Percentiles rank a stretch among this genome's conserved stretches.
phyloP scores from a whole-genome alignment of 2,329 filamentous ascomycete species.

The Daldinia eschscholtzii region DNA sequence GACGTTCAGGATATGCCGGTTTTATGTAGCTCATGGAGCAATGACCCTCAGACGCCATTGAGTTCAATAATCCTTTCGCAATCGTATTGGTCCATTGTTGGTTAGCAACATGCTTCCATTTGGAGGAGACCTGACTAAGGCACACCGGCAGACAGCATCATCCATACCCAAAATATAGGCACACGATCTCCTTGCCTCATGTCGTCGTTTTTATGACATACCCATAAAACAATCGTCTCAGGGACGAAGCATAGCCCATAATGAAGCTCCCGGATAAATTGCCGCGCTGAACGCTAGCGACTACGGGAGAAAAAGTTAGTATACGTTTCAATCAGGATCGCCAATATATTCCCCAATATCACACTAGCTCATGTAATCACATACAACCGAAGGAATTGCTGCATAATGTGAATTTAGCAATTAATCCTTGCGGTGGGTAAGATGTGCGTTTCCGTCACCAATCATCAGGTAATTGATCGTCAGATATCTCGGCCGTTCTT shows the following conservation, averaged over 20 bases:
- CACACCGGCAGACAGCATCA: slow-evolving; percentile 27
- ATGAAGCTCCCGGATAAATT: slow-evolving; percentile 36
- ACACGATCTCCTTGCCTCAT: slow-evolving; percentile 20
- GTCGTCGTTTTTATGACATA: slow-evolving; percentile 9
- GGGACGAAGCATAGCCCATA: slow-evolving; percentile 30
- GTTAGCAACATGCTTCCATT: slow-evolving; percentile 53
- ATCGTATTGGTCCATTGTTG: slow-evolving; percentile 57
- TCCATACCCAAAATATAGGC: slow-evolving; percentile 34
- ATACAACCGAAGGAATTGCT: slow-evolving; percentile 32
- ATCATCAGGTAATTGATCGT: slow-evolving; percentile 38
- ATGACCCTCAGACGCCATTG: slow-evolving; percentile 53
- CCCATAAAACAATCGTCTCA: slow-evolving; percentile 51
- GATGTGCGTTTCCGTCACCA: slow-evolving; percentile 21
- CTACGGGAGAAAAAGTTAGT: slow-evolving; percentile 39
- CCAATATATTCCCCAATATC: slow-evolving; percentile 32
- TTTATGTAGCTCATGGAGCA: slow-evolving; percentile 48
- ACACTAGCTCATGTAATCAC: slow-evolving; percentile 34
- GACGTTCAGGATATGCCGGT: slow-evolving; percentile 57
- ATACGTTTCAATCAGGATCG: slow-evolving; percentile 39
- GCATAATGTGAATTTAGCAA: slow-evolving; percentile 29
- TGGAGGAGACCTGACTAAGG: slow-evolving; percentile 44
- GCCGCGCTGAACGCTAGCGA: slow-evolving; percentile 36
- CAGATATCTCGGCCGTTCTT: slow-evolving; percentile 33
- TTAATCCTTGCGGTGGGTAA: slow-evolving; percentile 44
- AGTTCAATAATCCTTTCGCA: slow-evolving; percentile 55